These are phyloP conservation scores for Mortierella sp. DNA, from an alignment of 371 early-diverging fungal species.

Conservation along the genomic window DNA sequence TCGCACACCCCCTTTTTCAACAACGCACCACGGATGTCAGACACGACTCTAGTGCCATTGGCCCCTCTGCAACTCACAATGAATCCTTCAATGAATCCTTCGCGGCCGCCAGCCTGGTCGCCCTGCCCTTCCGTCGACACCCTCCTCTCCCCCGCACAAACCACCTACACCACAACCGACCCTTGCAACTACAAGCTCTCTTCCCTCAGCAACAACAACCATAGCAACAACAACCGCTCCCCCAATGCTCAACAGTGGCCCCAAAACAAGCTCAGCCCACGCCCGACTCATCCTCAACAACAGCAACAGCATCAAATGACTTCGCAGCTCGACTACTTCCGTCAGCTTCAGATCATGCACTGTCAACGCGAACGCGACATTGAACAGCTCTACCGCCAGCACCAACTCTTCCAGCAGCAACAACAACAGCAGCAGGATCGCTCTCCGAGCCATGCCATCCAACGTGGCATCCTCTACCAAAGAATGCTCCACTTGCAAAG, in stretches of 20 bases:
- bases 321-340: constrained; percentile 40
- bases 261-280: constrained; percentile 29
- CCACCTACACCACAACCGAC: constrained; percentile 12
- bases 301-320: constrained; percentile 19
- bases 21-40: neutral
- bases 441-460: constrained; percentile 26
- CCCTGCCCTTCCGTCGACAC: constrained; percentile 5
- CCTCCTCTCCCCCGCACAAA: constrained; percentile 9
- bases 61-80: neutral
- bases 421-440: constrained; percentile 18
- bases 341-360: constrained; percentile 48
- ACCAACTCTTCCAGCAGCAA: constrained; percentile 23
- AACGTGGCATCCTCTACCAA: constrained; percentile 38
- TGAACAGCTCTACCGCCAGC: constrained; percentile 27
- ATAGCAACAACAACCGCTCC: neutral
- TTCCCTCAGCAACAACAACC: neutral
- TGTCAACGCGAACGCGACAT: constrained; percentile 41
- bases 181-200: constrained; percentile 1
- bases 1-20: neutral
- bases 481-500: constrained; percentile 42
- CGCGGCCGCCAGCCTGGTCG: neutral
- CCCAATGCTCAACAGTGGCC: constrained; percentile 16
- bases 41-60: neutral
- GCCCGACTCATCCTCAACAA: constrained; percentile 19
- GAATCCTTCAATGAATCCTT: neutral